A percentile compares a stretch with the other conserved stretches of the same genome.
Conservation (phyloP, 495 filamentous ascomycete species). For the Podospora australis region DNA sequence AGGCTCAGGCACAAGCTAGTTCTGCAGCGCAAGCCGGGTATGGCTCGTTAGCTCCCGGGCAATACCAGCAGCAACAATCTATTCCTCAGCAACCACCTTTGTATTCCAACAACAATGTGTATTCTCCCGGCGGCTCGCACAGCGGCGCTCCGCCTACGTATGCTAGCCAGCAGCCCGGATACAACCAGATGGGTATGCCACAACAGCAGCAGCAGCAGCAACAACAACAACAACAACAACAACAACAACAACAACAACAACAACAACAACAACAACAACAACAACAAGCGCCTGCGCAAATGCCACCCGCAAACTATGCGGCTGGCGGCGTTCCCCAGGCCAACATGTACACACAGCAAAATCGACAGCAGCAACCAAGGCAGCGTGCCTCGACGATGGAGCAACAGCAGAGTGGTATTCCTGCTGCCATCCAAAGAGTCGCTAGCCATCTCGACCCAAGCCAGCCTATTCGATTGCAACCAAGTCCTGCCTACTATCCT, state of each 20-base stretch:
- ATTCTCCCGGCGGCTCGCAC: conserved; percentile 54
- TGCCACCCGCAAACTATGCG: conserved; percentile 60
- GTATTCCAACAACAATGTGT: conserved; percentile 66
- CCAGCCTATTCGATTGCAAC: conserved; percentile 88
- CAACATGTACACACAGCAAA: conserved; percentile 82
- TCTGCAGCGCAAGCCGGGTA: conserved; percentile 48
- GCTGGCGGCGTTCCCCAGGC: conserved; percentile 41
- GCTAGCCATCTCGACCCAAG: conserved; percentile 94
- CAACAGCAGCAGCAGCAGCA: too few relatives aligned
- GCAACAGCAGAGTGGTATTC: conserved; percentile 84
- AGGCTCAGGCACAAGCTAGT: conserved; percentile 57
- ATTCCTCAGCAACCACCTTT: conserved; percentile 51
- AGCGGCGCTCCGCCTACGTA: conserved; percentile 83
- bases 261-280: too few relatives aligned
- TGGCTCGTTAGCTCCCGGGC: conserved; percentile 27
- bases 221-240: too few relatives aligned
- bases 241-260: too few relatives aligned
- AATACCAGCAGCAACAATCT: conserved; percentile 37
- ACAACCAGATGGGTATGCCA: conserved; percentile 73
- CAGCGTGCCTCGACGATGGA: conserved; percentile 96
- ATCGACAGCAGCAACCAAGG: conserved; percentile 60
- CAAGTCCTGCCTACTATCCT: conserved; percentile 95
- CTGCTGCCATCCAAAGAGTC: conserved; percentile 88
- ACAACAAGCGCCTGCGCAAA: conserved; percentile 56
- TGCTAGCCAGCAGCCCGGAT: conserved; percentile 61